Evolutionary conservation across 148 eudicot genomes (phyloP), one percentile per base, ranked within the genome.

Genomic region (Rhododendron griersonianum): DNA sequence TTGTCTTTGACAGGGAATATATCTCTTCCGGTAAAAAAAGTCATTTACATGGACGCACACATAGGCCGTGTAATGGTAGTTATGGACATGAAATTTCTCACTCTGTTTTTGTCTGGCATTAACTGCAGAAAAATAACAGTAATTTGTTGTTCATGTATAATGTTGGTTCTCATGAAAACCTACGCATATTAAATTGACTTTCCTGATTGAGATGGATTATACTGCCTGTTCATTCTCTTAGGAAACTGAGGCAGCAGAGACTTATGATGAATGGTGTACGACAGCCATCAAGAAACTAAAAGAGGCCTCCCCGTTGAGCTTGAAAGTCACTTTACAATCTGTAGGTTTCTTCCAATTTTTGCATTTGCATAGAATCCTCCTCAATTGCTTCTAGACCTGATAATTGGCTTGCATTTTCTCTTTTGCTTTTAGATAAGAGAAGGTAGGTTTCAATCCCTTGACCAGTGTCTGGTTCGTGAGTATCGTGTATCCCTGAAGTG

Each of bases 231-330:
- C 37, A 73, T 77, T 75, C 87, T 44, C 44, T 74, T 91, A 95
- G 97, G 98, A 95, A 91, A 90, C 89, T 87, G 94, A 92, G 87
- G 93, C 90, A 57, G 87, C 91, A 23, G 93, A 91, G 85, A 81
- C 96, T 51, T 61, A 74, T 21, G 88, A 89, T 86, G 92, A 86
- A 57, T 93, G 96, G 95, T 93, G 91, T 84, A 85, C 81, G 7
- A 86, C 92, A 59, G 91, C 93, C 85, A 91, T 93, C 63, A 89
- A 84, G 86, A 97, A 93, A 89, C 90, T 97, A 30, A 93, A 91
- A 84, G 98, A 93, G 86, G 96, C 98, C 50, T 95, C 99, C 82
- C 98, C 99, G 48, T 87, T 97, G 91, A 95, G 98, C 91, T 91
- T 95, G 81, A 97, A 97, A 93, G 91, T 95, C 86, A 90, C 98